phyloP scores from a whole-genome alignment of 2,329 filamentous ascomycete species.

The Botryotinia convoluta region DNA sequence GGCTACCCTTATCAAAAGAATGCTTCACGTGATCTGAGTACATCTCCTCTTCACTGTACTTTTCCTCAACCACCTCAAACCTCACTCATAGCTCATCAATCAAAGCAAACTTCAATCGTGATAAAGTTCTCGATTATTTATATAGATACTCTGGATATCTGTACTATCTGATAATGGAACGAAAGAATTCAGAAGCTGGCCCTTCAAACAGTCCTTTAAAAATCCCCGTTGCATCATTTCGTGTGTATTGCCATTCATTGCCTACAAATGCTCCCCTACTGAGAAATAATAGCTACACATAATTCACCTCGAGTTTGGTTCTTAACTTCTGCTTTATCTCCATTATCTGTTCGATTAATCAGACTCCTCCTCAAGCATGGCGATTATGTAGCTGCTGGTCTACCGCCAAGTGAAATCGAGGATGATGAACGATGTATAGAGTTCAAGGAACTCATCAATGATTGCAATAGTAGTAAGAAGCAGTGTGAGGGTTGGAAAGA shows the following conservation, averaged over 20 bases:
- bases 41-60: neutral
- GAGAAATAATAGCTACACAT: conserved; percentile 48
- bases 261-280: conserved; percentile 15
- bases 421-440: conserved; percentile 72
- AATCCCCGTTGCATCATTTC: conserved; percentile 35
- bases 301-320: conserved; percentile 88
- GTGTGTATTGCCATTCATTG: conserved; percentile 23
- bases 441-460: conserved; percentile 75
- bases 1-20: neutral
- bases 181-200: conserved; percentile 46
- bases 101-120: neutral
- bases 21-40: neutral
- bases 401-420: conserved; percentile 76
- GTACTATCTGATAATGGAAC: conserved; percentile 35
- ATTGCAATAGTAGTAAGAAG: conserved; percentile 60
- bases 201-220: conserved; percentile 35
- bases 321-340: conserved; percentile 80
- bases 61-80: neutral
- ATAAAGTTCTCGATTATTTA: neutral
- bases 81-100: neutral
- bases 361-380: conserved; percentile 83
- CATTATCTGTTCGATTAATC: conserved; percentile 78
- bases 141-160: neutral
- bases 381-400: conserved; percentile 82
- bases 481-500: conserved; percentile 77